Evolutionary conservation across 2,329 filamentous ascomycete species (phyloP).

Genomic region (Colletotrichum lentis): DNA sequence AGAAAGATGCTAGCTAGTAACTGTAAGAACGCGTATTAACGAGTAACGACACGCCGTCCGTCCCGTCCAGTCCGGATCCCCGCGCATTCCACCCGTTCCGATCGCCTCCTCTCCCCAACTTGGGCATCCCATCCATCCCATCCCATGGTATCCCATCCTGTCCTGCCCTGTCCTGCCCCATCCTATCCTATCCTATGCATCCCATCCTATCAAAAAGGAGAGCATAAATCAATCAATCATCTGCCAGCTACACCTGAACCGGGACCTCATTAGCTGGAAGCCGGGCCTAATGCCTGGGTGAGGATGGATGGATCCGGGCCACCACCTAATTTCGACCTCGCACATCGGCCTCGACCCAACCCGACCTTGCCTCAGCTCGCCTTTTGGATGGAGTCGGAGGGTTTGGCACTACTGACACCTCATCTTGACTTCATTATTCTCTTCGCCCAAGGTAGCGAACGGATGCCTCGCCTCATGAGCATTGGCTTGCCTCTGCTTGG

Average conservation of each 20-base stretch:
- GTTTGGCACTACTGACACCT: no score
- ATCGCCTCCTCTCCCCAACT: slow-evolving; percentile 23
- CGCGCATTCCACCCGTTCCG: slow-evolving; percentile 37
- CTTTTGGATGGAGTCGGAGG: background rate
- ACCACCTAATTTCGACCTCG: slow-evolving; percentile 9
- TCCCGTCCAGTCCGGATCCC: slow-evolving; percentile 30
- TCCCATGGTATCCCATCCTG: no score
- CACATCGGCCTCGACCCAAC: slow-evolving; percentile 4
- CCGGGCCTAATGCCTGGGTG: background rate
- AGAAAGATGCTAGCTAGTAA: background rate
- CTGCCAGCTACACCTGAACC: slow-evolving; percentile 1
- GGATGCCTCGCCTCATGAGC: background rate
- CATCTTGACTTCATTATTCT: no score
- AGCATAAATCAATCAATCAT: slow-evolving; percentile 1
- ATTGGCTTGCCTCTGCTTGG: background rate
- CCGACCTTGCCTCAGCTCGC: background rate
- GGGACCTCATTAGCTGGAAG: background rate
- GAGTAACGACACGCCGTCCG: background rate
- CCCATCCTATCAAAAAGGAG: slow-evolving; percentile 1
- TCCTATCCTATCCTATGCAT: no score
- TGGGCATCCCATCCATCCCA: background rate
- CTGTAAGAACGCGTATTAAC: no score
- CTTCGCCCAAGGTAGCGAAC: no score
- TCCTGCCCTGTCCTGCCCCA: no score
- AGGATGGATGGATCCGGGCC: background rate